Evolutionary conservation across 345 rosid species (phyloP).

Genomic region (Lumnitzera racemosa): DNA sequence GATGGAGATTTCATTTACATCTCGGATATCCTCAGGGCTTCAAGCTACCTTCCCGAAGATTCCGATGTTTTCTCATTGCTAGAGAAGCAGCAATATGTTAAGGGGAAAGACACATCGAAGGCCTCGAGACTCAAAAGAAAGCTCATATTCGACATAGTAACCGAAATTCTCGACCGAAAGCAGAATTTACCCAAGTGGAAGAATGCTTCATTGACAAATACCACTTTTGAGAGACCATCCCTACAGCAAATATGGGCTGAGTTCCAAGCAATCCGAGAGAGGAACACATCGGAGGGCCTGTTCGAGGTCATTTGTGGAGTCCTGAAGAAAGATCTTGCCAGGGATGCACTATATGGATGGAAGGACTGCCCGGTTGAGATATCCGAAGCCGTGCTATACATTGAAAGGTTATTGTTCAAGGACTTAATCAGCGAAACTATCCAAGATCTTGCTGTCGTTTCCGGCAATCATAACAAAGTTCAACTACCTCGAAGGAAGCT

Average conservation of each 20-base stretch:
- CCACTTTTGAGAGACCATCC: conserved; percentile 10
- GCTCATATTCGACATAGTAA: conserved; percentile 61
- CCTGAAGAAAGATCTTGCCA: conserved; percentile 65
- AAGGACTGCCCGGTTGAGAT: conserved; percentile 50
- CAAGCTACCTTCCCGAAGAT: conserved; percentile 44
- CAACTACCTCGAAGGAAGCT: conserved; percentile 50
- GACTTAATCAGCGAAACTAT: conserved; percentile 83
- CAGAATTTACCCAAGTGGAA: conserved; percentile 56
- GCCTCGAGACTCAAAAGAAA: conserved; percentile 48
- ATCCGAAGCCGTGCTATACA: conserved; percentile 67
- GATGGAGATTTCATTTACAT: conserved; percentile 64
- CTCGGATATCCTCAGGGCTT: conserved; percentile 61
- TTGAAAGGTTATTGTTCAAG: conserved; percentile 76
- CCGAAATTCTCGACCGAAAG: conserved; percentile 47
- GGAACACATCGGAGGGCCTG: conserved; percentile 42
- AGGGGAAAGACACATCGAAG: conserved; percentile 46
- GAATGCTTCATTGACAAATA: conserved; percentile 8
- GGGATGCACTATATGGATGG: conserved; percentile 54
- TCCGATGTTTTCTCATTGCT: conserved; percentile 50
- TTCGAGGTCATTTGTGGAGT: conserved; percentile 60
- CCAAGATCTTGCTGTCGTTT: conserved; percentile 40
- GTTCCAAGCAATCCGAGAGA: conserved; percentile 43
- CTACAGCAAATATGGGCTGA: conserved; percentile 64
- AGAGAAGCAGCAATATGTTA: conserved; percentile 63
- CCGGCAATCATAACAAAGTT: conserved; percentile 16